These are phyloP conservation scores for Roridomyces roridus DNA, from an alignment of 768 basidiomycete species.

Conservation along the genomic window DNA sequence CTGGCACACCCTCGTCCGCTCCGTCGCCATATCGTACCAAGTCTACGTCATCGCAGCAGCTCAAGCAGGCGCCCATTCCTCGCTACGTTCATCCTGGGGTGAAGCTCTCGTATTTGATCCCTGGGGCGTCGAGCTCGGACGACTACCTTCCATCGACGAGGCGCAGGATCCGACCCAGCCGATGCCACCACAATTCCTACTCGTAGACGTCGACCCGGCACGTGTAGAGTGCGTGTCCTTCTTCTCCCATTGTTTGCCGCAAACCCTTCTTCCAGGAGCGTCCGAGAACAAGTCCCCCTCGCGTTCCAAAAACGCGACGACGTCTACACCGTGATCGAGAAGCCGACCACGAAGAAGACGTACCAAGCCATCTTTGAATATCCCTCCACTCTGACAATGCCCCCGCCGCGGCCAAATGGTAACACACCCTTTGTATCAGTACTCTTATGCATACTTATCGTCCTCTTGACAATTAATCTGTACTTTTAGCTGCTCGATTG, in stretches of 20 bases:
- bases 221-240: constrained; percentile 14
- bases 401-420: no score
- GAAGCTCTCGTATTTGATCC: constrained; percentile 27
- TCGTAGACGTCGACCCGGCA: constrained; percentile 17
- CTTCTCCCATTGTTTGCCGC: no score
- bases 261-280: constrained; percentile 11
- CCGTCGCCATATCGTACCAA: constrained; percentile 23
- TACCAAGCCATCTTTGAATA: no score
- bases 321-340: constrained; percentile 20
- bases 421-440: no score
- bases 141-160: constrained; percentile 25
- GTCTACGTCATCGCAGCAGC: constrained; percentile 26
- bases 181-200: constrained; percentile 21
- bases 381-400: no score
- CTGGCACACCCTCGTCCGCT: constrained; percentile 24
- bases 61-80: constrained; percentile 24
- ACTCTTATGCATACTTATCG: no score
- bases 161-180: constrained; percentile 15
- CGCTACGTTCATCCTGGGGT: constrained; percentile 22
- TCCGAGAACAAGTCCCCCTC: constrained; percentile 24
- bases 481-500: no score
- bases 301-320: constrained; percentile 25
- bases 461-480: not conserved
- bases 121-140: constrained; percentile 24
- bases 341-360: no score